Base-by-base conservation (phyloP, 164 flowering plant species). In the Kingdonia uniflora region DNA sequence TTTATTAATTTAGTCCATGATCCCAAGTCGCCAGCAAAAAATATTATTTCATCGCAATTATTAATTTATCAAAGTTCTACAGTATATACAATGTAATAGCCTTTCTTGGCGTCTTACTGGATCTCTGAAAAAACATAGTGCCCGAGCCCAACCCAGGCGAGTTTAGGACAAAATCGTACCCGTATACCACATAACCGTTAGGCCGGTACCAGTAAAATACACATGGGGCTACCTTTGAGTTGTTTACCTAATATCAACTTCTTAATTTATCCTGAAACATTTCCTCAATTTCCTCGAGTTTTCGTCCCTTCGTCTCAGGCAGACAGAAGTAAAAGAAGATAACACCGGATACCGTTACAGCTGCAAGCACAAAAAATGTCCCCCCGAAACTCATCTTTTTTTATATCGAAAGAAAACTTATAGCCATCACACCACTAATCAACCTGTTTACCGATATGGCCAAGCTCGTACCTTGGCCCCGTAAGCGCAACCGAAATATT, bases 261-360 rank as follows among this genome's bases (percentile, higher is more conserved):
- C 22, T 21, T 16, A 19, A 8, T 16, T 17, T 19, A 19, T 21
- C 23, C 21, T 74, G 80, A 59, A 82, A 82, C 0, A 85, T 29
- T 16, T 55, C 44, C 55, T 61, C 81, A 44, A 84, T 77, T 25
- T 86, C 91, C 59, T 84, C 91, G 52, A 86, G 67, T 35, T 65
- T 78, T 69, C 73, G 74, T 10, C 84, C 87, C 50, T 74, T 80
- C 0, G 90, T 86, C 63, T 86, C 95, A 0, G 88, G 87, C 73
- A 86, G 49, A 26, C 52, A 60, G 21, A 71, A 55, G 60, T 75
- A 78, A 15, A 75, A 72, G 73, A 80, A 83, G 22, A 70, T n/a
- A 0, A 67, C 42, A 0, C 55, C 84, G 19, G 72, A 17, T 10
- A 35, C 72, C 76, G 68, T 73, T 0, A 83, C 54, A 14, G 82